phyloP scores from a whole-genome alignment of 495 filamentous ascomycete species.

The Aspergillus campestris region DNA sequence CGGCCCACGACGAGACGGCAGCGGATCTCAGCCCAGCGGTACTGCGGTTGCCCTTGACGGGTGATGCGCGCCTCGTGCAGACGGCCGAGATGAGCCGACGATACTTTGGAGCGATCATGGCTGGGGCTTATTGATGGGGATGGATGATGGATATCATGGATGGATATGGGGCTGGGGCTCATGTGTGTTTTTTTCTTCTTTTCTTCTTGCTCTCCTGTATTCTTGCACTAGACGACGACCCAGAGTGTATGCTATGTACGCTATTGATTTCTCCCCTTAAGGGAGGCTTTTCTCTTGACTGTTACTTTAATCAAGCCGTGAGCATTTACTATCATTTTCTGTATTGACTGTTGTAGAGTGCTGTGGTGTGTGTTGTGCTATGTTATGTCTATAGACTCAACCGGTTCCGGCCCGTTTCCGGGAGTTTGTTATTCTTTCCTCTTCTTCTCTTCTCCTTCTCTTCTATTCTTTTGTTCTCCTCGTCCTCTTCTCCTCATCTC shows the following conservation, averaged over 20 bases:
- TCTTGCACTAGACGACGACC: not conserved
- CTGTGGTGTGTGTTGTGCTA: too few relatives aligned
- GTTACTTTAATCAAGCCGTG: not conserved
- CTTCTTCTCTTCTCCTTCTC: not conserved
- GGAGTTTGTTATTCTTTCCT: not conserved
- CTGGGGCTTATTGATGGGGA: constrained; percentile 28
- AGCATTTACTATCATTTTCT: too few relatives aligned
- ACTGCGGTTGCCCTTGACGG: constrained; percentile 60
- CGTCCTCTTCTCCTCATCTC: not conserved
- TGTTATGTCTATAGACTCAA: too few relatives aligned
- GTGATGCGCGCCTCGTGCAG: constrained; percentile 60
- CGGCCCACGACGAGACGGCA: constrained; percentile 50
- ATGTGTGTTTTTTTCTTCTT: not conserved
- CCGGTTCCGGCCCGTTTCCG: too few relatives aligned
- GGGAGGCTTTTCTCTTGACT: not conserved
- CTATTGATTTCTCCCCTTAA: not conserved
- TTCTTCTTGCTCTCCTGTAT: not conserved
- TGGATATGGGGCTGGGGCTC: not conserved
- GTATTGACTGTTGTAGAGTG: too few relatives aligned
- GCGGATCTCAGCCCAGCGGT: constrained; percentile 45
- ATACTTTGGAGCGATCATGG: constrained; percentile 54
- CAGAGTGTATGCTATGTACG: too few relatives aligned
- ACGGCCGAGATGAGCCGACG: constrained; percentile 58
- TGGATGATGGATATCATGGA: not conserved
- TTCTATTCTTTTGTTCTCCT: not conserved